Evolutionary conservation across 805 yeast genomes (phyloP).

Genomic region (Candida arabinofermentans): DNA sequence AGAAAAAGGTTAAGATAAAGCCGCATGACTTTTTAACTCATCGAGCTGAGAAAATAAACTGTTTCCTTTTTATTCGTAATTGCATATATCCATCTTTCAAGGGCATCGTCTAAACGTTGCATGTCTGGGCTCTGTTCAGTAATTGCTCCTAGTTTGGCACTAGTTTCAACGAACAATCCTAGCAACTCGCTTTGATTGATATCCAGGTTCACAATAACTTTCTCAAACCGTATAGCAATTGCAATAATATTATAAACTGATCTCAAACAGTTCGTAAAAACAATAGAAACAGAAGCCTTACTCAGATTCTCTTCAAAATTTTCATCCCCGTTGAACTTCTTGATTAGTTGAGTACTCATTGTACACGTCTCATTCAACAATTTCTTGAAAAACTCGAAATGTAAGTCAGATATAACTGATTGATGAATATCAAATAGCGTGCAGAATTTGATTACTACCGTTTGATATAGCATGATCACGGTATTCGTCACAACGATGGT

Average conservation of each 20-base stretch:
- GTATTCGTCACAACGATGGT: constrained; percentile 25
- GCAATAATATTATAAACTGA: constrained; percentile 27
- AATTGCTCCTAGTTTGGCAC: constrained; percentile 2
- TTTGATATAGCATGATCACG: constrained; percentile 25
- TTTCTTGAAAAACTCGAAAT: constrained; percentile 18
- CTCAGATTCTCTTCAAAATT: constrained; percentile 13
- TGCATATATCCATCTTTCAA: constrained; percentile 17
- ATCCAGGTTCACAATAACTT: constrained; percentile 10
- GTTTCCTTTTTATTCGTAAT: too few relatives aligned
- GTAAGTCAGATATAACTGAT: constrained; percentile 8
- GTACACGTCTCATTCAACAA: constrained; percentile 18
- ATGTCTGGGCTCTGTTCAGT: constrained; percentile 11
- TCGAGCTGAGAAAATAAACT: too few relatives aligned
- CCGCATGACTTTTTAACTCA: too few relatives aligned
- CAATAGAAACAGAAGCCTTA: constrained; percentile 21
- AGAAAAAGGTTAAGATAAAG: too few relatives aligned
- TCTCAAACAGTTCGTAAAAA: constrained; percentile 25
- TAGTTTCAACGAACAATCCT: constrained; percentile 3
- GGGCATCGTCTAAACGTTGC: constrained; percentile 10
- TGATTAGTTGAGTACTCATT: constrained; percentile 16
- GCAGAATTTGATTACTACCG: constrained; percentile 23
- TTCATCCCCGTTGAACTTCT: constrained; percentile 15
- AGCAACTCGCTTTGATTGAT: constrained; percentile 3
- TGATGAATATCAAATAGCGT: constrained; percentile 19
- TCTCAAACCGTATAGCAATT: constrained; percentile 16